phyloP scores from a whole-genome alignment of 306 rosid species.

The Medicago lupulina region DNA sequence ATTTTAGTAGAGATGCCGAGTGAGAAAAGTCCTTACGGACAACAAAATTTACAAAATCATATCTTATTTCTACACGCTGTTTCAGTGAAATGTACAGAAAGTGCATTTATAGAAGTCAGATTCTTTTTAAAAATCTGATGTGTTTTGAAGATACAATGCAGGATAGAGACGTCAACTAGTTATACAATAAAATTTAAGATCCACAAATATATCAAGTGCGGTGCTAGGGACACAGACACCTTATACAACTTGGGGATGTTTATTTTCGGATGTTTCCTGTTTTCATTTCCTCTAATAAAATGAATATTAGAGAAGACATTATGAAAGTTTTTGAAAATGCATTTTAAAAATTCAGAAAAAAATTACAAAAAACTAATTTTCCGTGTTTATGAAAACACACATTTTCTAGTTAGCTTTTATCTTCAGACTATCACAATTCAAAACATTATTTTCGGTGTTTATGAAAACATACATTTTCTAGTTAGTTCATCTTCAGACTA shows the following conservation, averaged over 20 bases:
- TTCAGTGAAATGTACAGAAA: conserved; percentile 7
- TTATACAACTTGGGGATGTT: too few relatives aligned
- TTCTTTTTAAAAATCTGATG: conserved; percentile 21
- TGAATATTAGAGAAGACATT: background rate
- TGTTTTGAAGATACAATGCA: conserved; percentile 4
- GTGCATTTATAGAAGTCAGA: conserved; percentile 18
- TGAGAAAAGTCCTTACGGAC: conserved; percentile 2
- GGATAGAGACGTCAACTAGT: conserved; percentile 19
- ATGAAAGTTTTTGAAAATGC: background rate
- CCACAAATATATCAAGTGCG: background rate
- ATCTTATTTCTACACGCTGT: conserved; percentile 1
- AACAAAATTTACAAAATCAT: conserved; percentile 22
- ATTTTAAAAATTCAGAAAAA: background rate
- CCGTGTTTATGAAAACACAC: background rate
- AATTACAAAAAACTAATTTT: background rate
- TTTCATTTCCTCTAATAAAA: too few relatives aligned
- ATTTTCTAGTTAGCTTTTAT: background rate
- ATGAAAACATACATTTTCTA: background rate
- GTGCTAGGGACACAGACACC: background rate
- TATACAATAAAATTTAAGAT: conserved; percentile 3
- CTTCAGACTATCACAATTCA: background rate
- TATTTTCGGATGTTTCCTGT: too few relatives aligned
- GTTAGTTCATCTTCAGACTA: background rate
- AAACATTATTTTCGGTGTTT: background rate
- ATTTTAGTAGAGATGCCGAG: background rate